phyloP scores from a whole-genome alignment of 306 rosid species.

The Lathyrus aphaca region DNA sequence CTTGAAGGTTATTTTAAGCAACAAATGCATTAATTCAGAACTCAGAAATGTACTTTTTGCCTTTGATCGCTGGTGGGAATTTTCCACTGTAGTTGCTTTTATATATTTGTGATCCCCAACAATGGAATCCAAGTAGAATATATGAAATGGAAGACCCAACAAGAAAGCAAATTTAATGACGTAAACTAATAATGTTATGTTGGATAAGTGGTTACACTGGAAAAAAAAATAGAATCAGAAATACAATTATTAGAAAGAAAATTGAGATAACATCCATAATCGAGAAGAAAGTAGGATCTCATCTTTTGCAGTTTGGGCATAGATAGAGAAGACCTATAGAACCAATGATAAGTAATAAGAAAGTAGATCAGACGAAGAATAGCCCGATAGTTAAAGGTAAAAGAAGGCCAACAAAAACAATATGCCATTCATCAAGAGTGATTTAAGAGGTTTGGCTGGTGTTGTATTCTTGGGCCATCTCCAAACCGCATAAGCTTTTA shows the following conservation, averaged over 20 bases:
- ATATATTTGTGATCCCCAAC: not conserved
- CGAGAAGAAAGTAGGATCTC: not conserved
- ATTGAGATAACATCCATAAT: not conserved
- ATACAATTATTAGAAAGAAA: constrained; percentile 1
- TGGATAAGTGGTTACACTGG: not conserved
- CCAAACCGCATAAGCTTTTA: too few relatives aligned
- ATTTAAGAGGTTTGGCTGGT: not conserved
- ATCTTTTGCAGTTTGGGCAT: not conserved
- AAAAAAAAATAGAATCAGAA: not conserved
- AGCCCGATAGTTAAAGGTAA: not conserved
- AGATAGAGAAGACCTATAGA: not conserved
- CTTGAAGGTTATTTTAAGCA: not conserved
- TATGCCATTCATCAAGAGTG: not conserved
- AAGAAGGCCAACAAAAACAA: not conserved
- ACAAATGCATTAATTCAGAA: not conserved
- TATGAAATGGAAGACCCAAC: constrained; percentile 4
- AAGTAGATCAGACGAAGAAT: not conserved
- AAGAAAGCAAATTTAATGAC: constrained; percentile 1
- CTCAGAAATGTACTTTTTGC: not conserved
- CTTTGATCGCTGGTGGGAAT: not conserved
- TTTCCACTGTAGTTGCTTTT: not conserved
- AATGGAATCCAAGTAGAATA: not conserved
- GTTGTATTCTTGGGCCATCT: not conserved
- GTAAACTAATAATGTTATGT: not conserved
- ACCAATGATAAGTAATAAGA: not conserved